phyloP scores from a whole-genome alignment of 2,329 filamentous ascomycete genomes.

The Aspergillus clavatus region DNA sequence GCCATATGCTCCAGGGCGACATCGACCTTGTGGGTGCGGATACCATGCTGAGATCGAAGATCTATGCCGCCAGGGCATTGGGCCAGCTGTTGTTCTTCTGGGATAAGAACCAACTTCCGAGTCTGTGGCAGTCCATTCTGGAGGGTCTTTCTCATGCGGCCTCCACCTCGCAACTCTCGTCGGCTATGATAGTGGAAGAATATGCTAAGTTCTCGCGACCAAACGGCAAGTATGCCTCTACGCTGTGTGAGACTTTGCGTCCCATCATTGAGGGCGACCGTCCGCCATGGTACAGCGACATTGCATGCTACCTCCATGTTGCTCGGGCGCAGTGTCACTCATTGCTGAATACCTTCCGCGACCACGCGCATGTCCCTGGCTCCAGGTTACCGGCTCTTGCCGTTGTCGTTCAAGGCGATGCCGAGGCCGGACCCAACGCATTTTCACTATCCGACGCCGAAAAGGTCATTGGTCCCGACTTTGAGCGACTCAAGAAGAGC shows the following conservation, averaged over 20 bases:
- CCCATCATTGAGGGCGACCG: slow-evolving; percentile 76
- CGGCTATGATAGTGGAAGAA: slow-evolving; percentile 81
- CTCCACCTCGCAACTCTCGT: slow-evolving; percentile 79
- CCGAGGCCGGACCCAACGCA: slow-evolving; percentile 83
- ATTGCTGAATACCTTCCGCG: slow-evolving; percentile 83
- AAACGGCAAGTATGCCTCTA: slow-evolving; percentile 28
- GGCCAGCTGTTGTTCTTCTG: slow-evolving; percentile 76
- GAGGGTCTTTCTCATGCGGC: slow-evolving; percentile 66
- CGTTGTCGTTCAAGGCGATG: slow-evolving; percentile 88
- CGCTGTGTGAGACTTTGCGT: slow-evolving; percentile 57
- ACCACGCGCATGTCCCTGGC: slow-evolving; percentile 75
- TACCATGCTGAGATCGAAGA: slow-evolving; percentile 78
- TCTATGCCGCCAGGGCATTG: slow-evolving; percentile 81
- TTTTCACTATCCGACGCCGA: slow-evolving; percentile 87
- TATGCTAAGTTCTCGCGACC: slow-evolving; percentile 59
- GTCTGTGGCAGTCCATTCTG: slow-evolving; percentile 62
- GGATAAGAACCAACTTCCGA: slow-evolving; percentile 50
- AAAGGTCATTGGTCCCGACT: slow-evolving; percentile 79
- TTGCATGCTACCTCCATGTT: slow-evolving; percentile 84
- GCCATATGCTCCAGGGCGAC: slow-evolving; percentile 95
- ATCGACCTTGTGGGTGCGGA: slow-evolving; percentile 91
- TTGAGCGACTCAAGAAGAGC: slow-evolving; percentile 79
- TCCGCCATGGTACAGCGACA: slow-evolving; percentile 78
- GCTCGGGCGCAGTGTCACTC: slow-evolving; percentile 88
- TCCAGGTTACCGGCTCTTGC: slow-evolving; percentile 74